phyloP scores from a whole-genome alignment of 2,329 filamentous ascomycete species.

The Fusarium tjaetaba region DNA sequence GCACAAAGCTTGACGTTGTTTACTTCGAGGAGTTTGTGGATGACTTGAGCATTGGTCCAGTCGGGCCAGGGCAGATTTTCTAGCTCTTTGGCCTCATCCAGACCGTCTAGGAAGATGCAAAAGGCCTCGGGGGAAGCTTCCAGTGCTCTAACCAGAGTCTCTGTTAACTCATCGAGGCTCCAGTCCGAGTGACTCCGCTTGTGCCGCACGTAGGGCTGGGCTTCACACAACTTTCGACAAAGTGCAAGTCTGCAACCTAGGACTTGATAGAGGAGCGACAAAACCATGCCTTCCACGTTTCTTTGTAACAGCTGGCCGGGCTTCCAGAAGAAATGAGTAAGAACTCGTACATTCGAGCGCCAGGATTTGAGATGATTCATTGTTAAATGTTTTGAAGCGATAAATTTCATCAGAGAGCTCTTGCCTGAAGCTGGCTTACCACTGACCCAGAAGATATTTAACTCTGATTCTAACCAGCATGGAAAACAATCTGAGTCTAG shows the following conservation, averaged over 20 bases:
- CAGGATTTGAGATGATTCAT: accelerated
- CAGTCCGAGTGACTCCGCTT: too few relatives aligned
- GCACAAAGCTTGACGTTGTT: background rate
- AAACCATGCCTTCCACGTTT: background rate
- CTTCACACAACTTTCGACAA: too few relatives aligned
- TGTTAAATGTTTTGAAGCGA: background rate
- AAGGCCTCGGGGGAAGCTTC: too few relatives aligned
- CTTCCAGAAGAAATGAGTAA: background rate
- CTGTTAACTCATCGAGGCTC: too few relatives aligned
- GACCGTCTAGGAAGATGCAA: background rate
- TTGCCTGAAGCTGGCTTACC: background rate
- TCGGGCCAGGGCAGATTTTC: background rate
- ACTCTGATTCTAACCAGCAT: too few relatives aligned
- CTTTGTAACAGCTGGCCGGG: background rate
- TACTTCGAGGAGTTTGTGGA: background rate
- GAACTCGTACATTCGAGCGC: background rate
- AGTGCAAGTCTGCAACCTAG: too few relatives aligned
- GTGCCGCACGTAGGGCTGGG: too few relatives aligned
- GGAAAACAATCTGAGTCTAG: too few relatives aligned
- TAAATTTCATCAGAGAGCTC: background rate
- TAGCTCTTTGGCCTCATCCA: background rate
- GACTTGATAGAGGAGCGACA: background rate
- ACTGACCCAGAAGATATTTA: background rate
- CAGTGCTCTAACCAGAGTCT: too few relatives aligned
- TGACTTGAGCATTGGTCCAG: background rate